Base-by-base conservation (phyloP, 495 filamentous ascomycete genomes). In the Hypoxylon intermedium region DNA sequence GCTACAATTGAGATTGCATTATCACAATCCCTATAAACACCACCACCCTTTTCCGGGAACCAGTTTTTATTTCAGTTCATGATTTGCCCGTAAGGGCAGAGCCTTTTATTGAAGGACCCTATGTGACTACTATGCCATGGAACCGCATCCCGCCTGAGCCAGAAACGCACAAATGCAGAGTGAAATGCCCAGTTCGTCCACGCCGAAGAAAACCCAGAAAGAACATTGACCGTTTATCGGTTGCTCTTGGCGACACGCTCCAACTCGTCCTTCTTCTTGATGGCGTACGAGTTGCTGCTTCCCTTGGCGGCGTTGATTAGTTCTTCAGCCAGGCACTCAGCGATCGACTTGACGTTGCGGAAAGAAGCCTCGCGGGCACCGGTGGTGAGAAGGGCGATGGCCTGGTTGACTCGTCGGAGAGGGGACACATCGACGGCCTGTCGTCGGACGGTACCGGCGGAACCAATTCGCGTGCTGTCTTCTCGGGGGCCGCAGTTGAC, bases 261-360 rank as follows among this genome's bases (percentile, higher is more conserved):
- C 82, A 99, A 79, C 88, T 99, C 95, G 79, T 99, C 94, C 92
- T 99, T 99, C 91, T 99, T 99, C 91, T 99, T 99, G 85, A 99
- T 99, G 63, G 94, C 94, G 76, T 98, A 99, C 63, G 91, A 96
- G 90, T 99, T 99, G 80, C 89, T 93, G 87, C 89, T 93, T 68
- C 94, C 94, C 90, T 99, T 99, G 76, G 95, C 94, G 74, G 95
- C 95, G 85, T 99, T 99, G 87, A 99, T 97, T 74, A 99, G 87
- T 86, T 99, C 94, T 82, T 99, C 94, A 76, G 94, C 93, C 72
- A 98, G 82, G 83, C 94, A 97, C 88, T 98, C 94, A 71, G 94
- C 92, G 72, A 87, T 92, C 75, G 87, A 91, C 91, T 98, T 98
- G 81, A 98, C 89, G 85, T 97, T 97, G 75, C 94, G 87, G 91